Base-by-base conservation (phyloP, 73 alveolate genomes). In the Blepharisma stoltei region DNA sequence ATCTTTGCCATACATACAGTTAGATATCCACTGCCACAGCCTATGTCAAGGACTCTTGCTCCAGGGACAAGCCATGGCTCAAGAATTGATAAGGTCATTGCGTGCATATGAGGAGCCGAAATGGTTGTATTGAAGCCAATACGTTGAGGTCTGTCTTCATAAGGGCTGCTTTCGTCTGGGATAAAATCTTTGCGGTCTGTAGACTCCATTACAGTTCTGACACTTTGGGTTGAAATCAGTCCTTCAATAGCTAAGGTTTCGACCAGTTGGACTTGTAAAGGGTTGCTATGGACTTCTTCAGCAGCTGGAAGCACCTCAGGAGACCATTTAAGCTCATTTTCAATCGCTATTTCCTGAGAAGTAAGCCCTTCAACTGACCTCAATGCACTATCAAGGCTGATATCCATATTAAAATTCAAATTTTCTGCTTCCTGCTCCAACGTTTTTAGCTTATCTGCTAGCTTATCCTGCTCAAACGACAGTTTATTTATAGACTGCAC, bases 101-200 rank as follows among this genome's bases (percentile, higher is more conserved):
- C 88, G 50, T 86, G 93, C 88, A 86, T 82, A 47, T 86, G 91
- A 52, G 93, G 93, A 0, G 93, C 93, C 1, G 93, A 85, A 1
- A 85, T 85, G n/a, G 90, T 81, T 6, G 78, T 75, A 43, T 82
- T 82, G 65, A 60, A 83, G 1, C 81, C 84, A 20, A 86, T 71
- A 6, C 54, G 20, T 79, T 82, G 90, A 0, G 93, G 87, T 38
- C 75, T 45, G 70, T 86, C 93, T 6, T 27, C 54, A 43, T 85
- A 85, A 6, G 89, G 78, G n/a, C 21, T 4, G 6, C 50, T 11
- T 25, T 5, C 37, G 27, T 71, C 53, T 9, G 50, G 50, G 1
- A 67, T 76, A 67, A 85, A 85, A 49, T 78, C 82, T 20, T 78
- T 82, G 7, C 92, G 47, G 44, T 85, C 92, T 21, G 81, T 86